A percentile compares a stretch with the other conserved stretches of the same genome.
Evolutionary conservation across 306 rosid genomes (phyloP).

Genomic region (Cucurbita pepo): DNA sequence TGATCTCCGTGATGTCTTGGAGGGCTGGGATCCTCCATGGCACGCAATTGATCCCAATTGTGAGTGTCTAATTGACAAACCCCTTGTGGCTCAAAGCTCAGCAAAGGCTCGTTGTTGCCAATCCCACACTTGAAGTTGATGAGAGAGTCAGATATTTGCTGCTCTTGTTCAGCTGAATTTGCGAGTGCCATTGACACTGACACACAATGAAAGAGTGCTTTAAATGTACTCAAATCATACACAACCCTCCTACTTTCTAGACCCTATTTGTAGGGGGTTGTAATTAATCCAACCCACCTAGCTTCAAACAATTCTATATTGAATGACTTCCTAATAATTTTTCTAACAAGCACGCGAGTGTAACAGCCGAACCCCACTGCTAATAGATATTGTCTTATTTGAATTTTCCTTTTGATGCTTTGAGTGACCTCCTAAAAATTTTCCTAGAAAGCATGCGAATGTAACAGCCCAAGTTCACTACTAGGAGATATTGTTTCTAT

Average conservation of each 20-base stretch:
- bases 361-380: no score
- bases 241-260: not conserved
- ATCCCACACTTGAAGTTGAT: constrained; percentile 40
- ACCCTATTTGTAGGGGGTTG: not conserved
- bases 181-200: constrained; percentile 2
- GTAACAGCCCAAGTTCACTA: no score
- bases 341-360: no score
- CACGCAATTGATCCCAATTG: constrained; percentile 22
- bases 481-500: no score
- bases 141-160: constrained; percentile 5
- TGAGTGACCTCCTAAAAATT: no score
- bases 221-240: not conserved
- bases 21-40: constrained; percentile 20
- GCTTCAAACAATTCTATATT: no score
- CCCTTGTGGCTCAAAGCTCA: constrained; percentile 44
- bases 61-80: constrained; percentile 5
- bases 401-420: no score
- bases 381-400: no score
- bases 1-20: constrained; percentile 12
- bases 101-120: constrained; percentile 27
- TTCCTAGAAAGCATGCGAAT: no score
- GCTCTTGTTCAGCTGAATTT: constrained; percentile 11
- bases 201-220: constrained; percentile 2
- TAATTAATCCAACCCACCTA: not conserved
- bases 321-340: no score